Percentiles rank a stretch among this genome's conserved stretches.
Conservation (phyloP, 805 yeast species). For the Candida broadrunensis region DNA sequence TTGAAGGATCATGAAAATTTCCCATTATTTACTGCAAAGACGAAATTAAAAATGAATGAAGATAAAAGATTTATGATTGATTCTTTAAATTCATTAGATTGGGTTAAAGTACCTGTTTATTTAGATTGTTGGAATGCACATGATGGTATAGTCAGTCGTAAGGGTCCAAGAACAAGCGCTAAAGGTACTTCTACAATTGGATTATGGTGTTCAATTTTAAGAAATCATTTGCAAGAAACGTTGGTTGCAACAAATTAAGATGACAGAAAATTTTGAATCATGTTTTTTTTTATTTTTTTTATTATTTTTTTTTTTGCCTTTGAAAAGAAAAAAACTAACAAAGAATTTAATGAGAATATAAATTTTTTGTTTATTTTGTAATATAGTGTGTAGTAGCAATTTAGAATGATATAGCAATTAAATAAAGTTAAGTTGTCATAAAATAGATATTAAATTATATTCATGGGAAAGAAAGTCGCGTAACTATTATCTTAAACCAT, state of each 20-base stretch:
- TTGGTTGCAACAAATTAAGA: not conserved
- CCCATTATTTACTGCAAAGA: slow-evolving; percentile 26
- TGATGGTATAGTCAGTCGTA: slow-evolving; percentile 79
- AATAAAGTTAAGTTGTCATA: too few relatives aligned
- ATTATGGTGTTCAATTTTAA: slow-evolving; percentile 45
- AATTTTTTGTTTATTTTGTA: too few relatives aligned
- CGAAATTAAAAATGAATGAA: slow-evolving; percentile 30
- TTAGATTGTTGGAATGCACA: slow-evolving; percentile 78
- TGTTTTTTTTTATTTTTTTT: not conserved
- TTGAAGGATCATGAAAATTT: slow-evolving; percentile 13
- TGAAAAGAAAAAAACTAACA: too few relatives aligned
- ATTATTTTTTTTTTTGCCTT: too few relatives aligned
- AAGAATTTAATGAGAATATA: too few relatives aligned
- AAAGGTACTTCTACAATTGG: slow-evolving; percentile 52
- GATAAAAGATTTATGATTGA: slow-evolving; percentile 42
- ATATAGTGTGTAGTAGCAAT: too few relatives aligned
- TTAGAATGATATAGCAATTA: too few relatives aligned
- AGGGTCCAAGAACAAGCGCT: slow-evolving; percentile 52
- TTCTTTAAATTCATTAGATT: slow-evolving; percentile 59
- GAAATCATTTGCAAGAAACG: slow-evolving; percentile 22
- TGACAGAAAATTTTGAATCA: not conserved
- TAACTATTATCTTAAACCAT: too few relatives aligned
- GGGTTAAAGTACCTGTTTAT: slow-evolving; percentile 77
- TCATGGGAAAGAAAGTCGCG: too few relatives aligned
- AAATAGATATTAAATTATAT: too few relatives aligned